phyloP scores from a whole-genome alignment of 2,329 filamentous ascomycete species.

The Thielaviopsis musarum region DNA sequence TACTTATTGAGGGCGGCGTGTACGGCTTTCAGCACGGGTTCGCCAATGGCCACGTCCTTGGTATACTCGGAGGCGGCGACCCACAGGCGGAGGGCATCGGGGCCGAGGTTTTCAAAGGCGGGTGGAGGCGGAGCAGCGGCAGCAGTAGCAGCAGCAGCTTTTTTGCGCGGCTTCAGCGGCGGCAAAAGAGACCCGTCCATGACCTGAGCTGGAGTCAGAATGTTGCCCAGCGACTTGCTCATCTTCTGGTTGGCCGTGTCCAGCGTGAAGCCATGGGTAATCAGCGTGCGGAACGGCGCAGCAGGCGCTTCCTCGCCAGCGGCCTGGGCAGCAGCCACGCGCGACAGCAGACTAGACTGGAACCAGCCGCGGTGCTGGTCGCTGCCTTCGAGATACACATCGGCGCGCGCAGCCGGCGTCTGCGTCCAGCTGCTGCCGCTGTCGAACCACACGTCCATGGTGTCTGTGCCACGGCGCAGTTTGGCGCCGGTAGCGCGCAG shows the following conservation, averaged over 20 bases:
- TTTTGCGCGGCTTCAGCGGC: constrained; percentile 45
- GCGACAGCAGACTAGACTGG: constrained; percentile 83
- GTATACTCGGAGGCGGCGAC: constrained; percentile 86
- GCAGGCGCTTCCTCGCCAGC: constrained; percentile 12
- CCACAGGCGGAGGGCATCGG: constrained; percentile 82
- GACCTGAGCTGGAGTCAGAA: constrained; percentile 63
- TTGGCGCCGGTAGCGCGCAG: constrained; percentile 30
- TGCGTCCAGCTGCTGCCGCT: constrained; percentile 86
- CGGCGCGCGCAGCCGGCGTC: constrained; percentile 36
- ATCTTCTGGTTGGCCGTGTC: constrained; percentile 89
- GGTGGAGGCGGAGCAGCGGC: constrained; percentile 9
- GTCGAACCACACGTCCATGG: constrained; percentile 99
- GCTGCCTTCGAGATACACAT: constrained; percentile 84
- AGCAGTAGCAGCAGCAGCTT: constrained; percentile 21
- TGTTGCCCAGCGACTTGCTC: constrained; percentile 93
- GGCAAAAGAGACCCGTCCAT: constrained; percentile 70
- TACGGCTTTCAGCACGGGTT: constrained; percentile 57
- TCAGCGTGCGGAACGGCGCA: constrained; percentile 71
- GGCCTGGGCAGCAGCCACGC: constrained; percentile 36
- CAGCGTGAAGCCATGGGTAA: constrained; percentile 90
- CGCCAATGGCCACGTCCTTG: constrained; percentile 67
- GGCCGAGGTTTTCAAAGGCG: constrained; percentile 54
- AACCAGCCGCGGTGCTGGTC: constrained; percentile 99
- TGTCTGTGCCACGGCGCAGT: constrained; percentile 70
- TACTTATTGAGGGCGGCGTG: constrained; percentile 72